Base-by-base conservation (phyloP, 345 rosid species). In the Conringia planisiliqua region DNA sequence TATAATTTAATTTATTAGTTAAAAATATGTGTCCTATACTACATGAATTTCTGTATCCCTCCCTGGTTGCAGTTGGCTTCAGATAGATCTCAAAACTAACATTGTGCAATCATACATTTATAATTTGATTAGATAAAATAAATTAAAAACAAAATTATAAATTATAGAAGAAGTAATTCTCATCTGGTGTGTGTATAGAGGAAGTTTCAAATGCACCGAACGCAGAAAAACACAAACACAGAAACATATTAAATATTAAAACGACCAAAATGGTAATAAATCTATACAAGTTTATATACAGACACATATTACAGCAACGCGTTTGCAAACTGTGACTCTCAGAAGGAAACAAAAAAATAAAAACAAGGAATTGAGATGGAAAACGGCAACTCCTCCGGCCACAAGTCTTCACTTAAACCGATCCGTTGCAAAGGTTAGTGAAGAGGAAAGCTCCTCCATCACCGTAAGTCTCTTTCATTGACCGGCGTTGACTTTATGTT, bases 351-450 rank as follows among this genome's bases (percentile, higher is more conserved):
- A 22, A 10, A 57, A 62, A 2, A 43, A 22, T 17, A 46, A 10
- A 18, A 18, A 24, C 2, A 4, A 20, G 27, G n/a, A 75, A 4
- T 29, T 1, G 76, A 44, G 38, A 84, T 84, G 87, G 82, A 65
- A 24, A 66, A 81, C 62, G 75, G 40, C 17, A 74, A 80, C 11
- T 42, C 52, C 3, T 57, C 77, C 38, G 47, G 18, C 68, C 44
- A 62, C 36, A 51, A 55, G 73, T 69, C 69, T 26, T 73, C 78
- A 8, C 83, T 82, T 39, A 86, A 85, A 60, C 90, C 89, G 8
- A 87, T 89, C 69, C 85, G 86, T 27, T 87, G 92, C 85, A 86
- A 78, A 85, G 96, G 92, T 82, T 73, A 36, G 61, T 10, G 22
- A 27, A 58, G 40, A 59, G 1, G 26, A 9, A 54, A 12, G 43